Evolutionary conservation across 176 grass and related monocot genomes (phyloP), one percentile per base, ranked within the genome.

Genomic region (Triticum turgidum): DNA sequence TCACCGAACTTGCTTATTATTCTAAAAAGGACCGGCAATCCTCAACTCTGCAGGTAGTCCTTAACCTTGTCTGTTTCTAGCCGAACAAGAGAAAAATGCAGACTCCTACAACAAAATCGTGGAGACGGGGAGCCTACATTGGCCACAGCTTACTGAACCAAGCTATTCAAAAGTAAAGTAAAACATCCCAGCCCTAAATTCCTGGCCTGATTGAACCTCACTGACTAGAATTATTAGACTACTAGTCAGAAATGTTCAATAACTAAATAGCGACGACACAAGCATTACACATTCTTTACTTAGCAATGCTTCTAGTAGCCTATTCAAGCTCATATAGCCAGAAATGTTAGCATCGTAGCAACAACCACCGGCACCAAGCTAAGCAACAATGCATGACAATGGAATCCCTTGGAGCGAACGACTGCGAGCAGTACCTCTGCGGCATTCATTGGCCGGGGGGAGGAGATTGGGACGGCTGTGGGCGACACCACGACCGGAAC

Each of bases 401-500:
- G 18, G 11, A 82, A 64, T 13, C 5, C 5, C 30, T 2, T 32
- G 17, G 20, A 63, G 66, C 44, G 52, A 71, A 58, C 11, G 13
- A 24, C 2, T 7, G 22, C 15, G 33, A 41, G 44, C 7, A 44
- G 32, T 83, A 90, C 84, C 84, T 83, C 56, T 7, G 75, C 27
- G 1, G 61, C 18, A n/a, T 35, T 82, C 25, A 68, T 9, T 10
- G 8, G 27, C 29, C 80, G 38, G 14, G 6, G 65, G 45, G 47
- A 66, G 15, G 61, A 38, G 69, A 91, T 74, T 38, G 89, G 85
- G 15, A 94, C 66, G 30, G 92, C 87, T 61, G 80, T 44, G 1
- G 84, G 92, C 2, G 80, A 65, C 29, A 41, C 56, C 4, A 77
- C 14, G 27, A 81, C 69, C 10, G 82, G 67, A 25, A 87, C 35